A percentile compares a stretch with the other conserved stretches of the same genome.
Evolutionary conservation across 306 rosid genomes (phyloP).

Genomic region (Cercis canadensis): DNA sequence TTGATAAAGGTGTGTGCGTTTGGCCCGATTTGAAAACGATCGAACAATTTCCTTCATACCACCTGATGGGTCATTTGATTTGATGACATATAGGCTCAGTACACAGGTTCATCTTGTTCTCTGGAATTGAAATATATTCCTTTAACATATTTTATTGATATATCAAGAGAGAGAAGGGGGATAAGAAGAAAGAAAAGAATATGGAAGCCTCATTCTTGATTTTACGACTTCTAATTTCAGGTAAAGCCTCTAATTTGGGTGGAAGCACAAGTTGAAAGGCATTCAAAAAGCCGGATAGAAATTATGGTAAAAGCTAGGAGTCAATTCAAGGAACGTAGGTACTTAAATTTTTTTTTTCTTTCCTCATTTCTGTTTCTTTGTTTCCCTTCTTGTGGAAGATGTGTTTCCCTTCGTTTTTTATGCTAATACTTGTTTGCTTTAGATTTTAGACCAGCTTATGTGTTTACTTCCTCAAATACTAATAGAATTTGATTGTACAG

Average conservation of each 20-base stretch:
- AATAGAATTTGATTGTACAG: conserved; percentile 52
- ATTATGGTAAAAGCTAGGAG: conserved; percentile 94
- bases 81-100: conserved; percentile 97
- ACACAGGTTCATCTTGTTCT: conserved; percentile 74
- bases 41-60: conserved; percentile 98
- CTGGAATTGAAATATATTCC: conserved; percentile 25
- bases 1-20: conserved; percentile 89
- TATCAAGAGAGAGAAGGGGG: conserved; percentile 22
- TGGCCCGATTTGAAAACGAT: conserved; percentile 99
- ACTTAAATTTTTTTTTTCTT: conserved; percentile 28
- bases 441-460: conserved; percentile 16
- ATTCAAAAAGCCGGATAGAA: conserved; percentile 95
- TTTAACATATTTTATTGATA: conserved; percentile 50
- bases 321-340: conserved; percentile 99
- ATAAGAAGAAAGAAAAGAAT: not conserved
- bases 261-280: conserved; percentile 96
- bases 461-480: conserved; percentile 40
- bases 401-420: conserved; percentile 31
- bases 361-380: not conserved
- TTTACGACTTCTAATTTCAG: conserved; percentile 51
- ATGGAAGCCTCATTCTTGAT: conserved; percentile 20
- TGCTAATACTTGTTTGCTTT: conserved; percentile 13
- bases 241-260: conserved; percentile 96
- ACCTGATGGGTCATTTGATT: conserved; percentile 98
- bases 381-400: conserved; percentile 20